These are phyloP conservation scores for Cicer arietinum DNA, from an alignment of 306 rosid species.

Conservation along the genomic window DNA sequence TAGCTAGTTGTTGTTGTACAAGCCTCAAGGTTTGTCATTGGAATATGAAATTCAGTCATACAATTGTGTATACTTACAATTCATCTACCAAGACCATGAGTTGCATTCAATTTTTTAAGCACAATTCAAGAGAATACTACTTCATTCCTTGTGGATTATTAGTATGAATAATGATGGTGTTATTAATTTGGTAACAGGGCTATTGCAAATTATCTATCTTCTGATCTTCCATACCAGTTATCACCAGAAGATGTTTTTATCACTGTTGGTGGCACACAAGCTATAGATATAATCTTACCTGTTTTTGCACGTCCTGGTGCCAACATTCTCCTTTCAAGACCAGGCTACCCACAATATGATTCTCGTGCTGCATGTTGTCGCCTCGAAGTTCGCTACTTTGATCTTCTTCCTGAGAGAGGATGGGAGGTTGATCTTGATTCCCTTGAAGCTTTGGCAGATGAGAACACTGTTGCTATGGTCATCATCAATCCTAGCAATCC, in stretches of 20 bases:
- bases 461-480: constrained; percentile 67
- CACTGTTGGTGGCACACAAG: constrained; percentile 70
- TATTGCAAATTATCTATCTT: constrained; percentile 50
- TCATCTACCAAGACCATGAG: not conserved
- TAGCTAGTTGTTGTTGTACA: no score
- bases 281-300: constrained; percentile 60
- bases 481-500: constrained; percentile 74
- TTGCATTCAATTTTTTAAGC: not conserved
- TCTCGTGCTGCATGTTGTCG: constrained; percentile 49
- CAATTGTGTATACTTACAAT: no score
- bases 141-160: not conserved
- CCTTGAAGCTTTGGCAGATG: constrained; percentile 64
- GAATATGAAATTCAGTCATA: no score
- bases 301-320: constrained; percentile 68
- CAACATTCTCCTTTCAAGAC: constrained; percentile 75
- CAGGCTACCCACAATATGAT: constrained; percentile 68
- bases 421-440: constrained; percentile 74
- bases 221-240: constrained; percentile 50
- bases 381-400: constrained; percentile 68
- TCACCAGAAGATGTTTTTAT: constrained; percentile 52
- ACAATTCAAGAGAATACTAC: not conserved
- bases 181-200: constrained; percentile 48
- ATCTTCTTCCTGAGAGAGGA: constrained; percentile 61
- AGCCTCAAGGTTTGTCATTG: no score
- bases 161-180: not conserved